A percentile compares a stretch with the other conserved stretches of the same genome.
These are phyloP conservation scores for Tarenaya hassleriana DNA, from an alignment of 345 rosid genomes.

Conservation along the genomic window DNA sequence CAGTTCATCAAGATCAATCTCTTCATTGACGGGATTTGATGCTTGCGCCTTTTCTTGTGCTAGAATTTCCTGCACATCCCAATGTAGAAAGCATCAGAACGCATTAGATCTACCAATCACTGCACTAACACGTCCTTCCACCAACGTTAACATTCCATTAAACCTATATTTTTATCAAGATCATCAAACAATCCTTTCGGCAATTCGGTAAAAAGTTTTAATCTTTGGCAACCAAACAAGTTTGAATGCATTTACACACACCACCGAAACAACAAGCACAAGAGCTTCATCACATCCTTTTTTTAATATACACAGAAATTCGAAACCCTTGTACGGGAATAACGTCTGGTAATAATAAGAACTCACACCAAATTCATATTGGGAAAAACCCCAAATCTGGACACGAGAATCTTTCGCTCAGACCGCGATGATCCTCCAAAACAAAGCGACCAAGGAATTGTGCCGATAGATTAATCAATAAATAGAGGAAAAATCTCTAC, in stretches of 20 bases:
- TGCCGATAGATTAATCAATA: conserved; percentile 8
- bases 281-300: too few species aligned
- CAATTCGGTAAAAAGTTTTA: too few species aligned
- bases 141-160: too few species aligned
- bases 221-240: too few species aligned
- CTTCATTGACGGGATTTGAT: conserved; percentile 50
- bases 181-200: not conserved
- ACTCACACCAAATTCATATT: not conserved
- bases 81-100: conserved; percentile 17
- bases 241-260: too few species aligned
- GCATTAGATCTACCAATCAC: not conserved
- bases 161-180: not conserved
- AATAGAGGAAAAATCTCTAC: conserved; percentile 20
- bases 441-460: not conserved
- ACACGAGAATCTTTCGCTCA: too few species aligned
- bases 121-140: not conserved
- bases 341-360: too few species aligned
- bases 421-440: too few species aligned
- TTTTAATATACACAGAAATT: too few species aligned
- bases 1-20: conserved; percentile 88
- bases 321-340: too few species aligned
- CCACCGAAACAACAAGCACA: too few species aligned
- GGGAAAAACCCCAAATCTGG: not conserved
- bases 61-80: conserved; percentile 53
- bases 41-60: conserved; percentile 61